phyloP scores from a whole-genome alignment of 164 flowering plant species.

The Chimonanthus praecox region DNA sequence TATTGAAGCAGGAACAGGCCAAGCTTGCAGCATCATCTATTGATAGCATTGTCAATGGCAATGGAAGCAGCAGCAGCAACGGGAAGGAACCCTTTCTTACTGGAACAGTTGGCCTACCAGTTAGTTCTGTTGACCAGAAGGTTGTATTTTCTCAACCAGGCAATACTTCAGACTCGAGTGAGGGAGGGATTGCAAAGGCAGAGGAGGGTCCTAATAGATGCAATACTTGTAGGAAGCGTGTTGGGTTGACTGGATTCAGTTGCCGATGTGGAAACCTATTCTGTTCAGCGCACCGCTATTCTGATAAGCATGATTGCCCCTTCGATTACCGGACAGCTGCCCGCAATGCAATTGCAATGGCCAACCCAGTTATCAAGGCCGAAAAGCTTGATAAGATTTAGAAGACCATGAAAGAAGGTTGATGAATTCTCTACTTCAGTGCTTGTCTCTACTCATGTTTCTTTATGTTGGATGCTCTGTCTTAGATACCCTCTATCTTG shows the following conservation, averaged over 20 bases:
- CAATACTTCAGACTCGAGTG: constrained; percentile 13
- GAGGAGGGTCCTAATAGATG: constrained; percentile 49
- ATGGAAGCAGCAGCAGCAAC: constrained; percentile 13
- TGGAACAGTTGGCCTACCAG: constrained; percentile 16
- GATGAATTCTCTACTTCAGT: constrained; percentile 7
- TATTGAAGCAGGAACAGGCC: constrained; percentile 42
- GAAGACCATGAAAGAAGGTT: constrained; percentile 11
- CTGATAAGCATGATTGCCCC: constrained; percentile 51
- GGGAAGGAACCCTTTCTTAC: constrained; percentile 24
- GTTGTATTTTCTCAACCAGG: constrained; percentile 13
- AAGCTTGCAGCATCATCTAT: constrained; percentile 49
- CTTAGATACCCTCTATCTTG: constrained; percentile 13
- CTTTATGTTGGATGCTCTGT: constrained; percentile 20
- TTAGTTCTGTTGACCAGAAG: constrained; percentile 21
- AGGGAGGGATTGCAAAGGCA: constrained; percentile 22
- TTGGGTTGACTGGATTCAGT: constrained; percentile 51
- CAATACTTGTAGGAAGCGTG: constrained; percentile 42
- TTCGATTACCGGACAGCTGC: constrained; percentile 44
- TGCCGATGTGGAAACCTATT: constrained; percentile 51
- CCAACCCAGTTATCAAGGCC: constrained; percentile 52
- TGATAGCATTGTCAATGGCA: constrained; percentile 42
- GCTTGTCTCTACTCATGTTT: constrained; percentile 17
- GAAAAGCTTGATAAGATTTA: constrained; percentile 53
- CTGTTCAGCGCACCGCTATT: constrained; percentile 46
- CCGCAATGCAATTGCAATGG: constrained; percentile 45